Evolutionary conservation across 768 basidiomycete species (phyloP).

Genomic region (Lactifluus piperatus): DNA sequence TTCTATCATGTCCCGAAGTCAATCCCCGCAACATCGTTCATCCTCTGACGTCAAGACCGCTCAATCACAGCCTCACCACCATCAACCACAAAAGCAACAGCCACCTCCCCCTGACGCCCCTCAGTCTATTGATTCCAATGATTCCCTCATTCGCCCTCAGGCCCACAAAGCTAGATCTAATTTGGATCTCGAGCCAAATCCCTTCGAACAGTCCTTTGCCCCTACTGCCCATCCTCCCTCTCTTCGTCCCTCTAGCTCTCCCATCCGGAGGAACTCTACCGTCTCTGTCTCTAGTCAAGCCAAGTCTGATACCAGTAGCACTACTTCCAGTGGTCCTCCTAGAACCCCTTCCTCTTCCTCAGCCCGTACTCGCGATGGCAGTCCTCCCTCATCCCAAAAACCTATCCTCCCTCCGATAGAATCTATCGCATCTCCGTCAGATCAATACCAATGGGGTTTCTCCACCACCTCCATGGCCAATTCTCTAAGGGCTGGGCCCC

Average conservation of each 20-base stretch:
- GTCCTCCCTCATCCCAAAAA: slow-evolving; percentile 36
- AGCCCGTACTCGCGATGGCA: slow-evolving; percentile 16
- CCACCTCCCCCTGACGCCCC: slow-evolving; percentile 2
- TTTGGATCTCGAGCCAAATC: slow-evolving; percentile 79
- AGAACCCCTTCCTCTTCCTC: slow-evolving; percentile 20
- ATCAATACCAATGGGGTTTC: slow-evolving; percentile 52
- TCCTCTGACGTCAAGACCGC: slow-evolving; percentile 20
- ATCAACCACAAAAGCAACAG: slow-evolving; percentile 1
- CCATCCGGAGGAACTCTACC: slow-evolving; percentile 27
- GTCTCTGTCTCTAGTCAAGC: slow-evolving; percentile 22
- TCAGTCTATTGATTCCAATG: not conserved
- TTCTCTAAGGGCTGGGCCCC: slow-evolving; percentile 85
- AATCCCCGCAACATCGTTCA: slow-evolving; percentile 27
- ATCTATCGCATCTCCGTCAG: slow-evolving; percentile 64
- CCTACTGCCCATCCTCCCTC: slow-evolving; percentile 26
- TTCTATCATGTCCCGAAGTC: slow-evolving; percentile 23
- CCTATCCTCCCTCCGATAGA: slow-evolving; percentile 78
- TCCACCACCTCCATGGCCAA: slow-evolving; percentile 48
- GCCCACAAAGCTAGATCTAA: slow-evolving; percentile 40
- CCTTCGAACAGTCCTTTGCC: slow-evolving; percentile 92
- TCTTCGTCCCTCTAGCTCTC: slow-evolving; percentile 28
- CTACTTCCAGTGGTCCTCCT: slow-evolving; percentile 19
- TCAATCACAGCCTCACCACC: slow-evolving; percentile 6
- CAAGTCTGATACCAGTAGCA: slow-evolving; percentile 23
- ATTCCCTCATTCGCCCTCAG: slow-evolving; percentile 2